Evolutionary conservation across 2,329 filamentous ascomycete genomes (phyloP).

Genomic region (Apiospora rasikravindrae): DNA sequence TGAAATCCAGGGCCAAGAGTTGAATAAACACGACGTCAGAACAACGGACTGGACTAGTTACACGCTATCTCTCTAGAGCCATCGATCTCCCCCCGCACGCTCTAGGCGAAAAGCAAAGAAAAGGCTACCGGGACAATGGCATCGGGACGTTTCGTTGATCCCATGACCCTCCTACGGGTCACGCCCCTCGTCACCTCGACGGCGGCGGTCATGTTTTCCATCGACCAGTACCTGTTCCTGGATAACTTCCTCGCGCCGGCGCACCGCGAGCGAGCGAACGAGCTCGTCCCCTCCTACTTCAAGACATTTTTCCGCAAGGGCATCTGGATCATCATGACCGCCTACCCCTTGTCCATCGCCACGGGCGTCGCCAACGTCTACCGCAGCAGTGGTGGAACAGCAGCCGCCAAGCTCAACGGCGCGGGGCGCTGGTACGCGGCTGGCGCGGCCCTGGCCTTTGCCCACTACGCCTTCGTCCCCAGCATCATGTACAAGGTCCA

Average conservation of each 20-base stretch:
- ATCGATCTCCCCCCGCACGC: neutral
- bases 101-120: neutral
- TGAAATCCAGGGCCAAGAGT: neutral
- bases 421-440: constrained; percentile 38
- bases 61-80: no score
- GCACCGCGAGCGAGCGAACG: constrained; percentile 38
- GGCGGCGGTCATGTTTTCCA: constrained; percentile 50
- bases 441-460: constrained; percentile 34
- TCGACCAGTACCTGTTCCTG: constrained; percentile 51
- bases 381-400: neutral
- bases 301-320: constrained; percentile 43
- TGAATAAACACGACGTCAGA: neutral
- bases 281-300: constrained; percentile 51
- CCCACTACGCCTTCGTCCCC: constrained; percentile 40
- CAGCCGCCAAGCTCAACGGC: constrained; percentile 12
- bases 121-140: constrained; percentile 38
- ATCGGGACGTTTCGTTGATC: constrained; percentile 44
- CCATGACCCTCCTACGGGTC: constrained; percentile 45
- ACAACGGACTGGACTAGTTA: neutral
- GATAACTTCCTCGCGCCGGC: constrained; percentile 40
- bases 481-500: constrained; percentile 36
- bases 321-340: constrained; percentile 34
- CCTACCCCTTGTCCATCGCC: constrained; percentile 35
- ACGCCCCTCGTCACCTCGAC: constrained; percentile 54
- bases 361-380: constrained; percentile 35